Base-by-base conservation (phyloP, 2,329 filamentous ascomycete genomes). In the Cladobotryum mycophilum region DNA sequence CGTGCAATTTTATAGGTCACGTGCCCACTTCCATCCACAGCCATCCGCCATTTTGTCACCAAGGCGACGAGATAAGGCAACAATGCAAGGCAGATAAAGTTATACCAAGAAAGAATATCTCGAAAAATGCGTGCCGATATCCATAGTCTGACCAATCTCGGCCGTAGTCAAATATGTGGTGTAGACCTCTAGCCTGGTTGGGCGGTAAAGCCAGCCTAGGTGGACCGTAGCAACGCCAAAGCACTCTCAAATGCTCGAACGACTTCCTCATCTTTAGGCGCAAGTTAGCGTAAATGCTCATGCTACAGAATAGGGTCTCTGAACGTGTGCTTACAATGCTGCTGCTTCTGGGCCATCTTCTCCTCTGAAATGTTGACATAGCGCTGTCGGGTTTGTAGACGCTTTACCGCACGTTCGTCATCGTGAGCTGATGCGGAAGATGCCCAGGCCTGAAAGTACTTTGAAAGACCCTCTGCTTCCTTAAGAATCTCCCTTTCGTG, bases 381-480 rank as follows among this genome's bases (percentile, higher is more conserved):
- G 54, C 82, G 76, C 64, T 86, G 82, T 55, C 90, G 83, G 2
- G 91, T 96, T 62, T 85, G 86, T 42, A 96, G 76, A 49, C 90
- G 82, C 67, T 92, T 92, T 55, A 82, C 76, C 20, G 88, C 86
- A 50, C 91, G 80, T 53, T 85, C 84, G 49, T 87, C 83, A 65
- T 96, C 91, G 54, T 88, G 83, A 11, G 75, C 70, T 33, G 83
- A 78, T 1, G 86, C 85, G 12, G 86, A 81, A 17, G 84, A 76
- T 20, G 88, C 86, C 90, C 91, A 96, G 35, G 84, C 71, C 52
- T 78, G 78, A 66, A 95, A 95, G 64, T 86, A 87, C 89, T 83
- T 79, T 55, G 86, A 77, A n/a, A 91, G 72, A 40, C 74, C 69
- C 14, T 82, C 75, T 56, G 86, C 89, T 55, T 91, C 84, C 17